Conservation (phyloP, 257 asterid genomes). For the Haberlea rhodopensis region DNA sequence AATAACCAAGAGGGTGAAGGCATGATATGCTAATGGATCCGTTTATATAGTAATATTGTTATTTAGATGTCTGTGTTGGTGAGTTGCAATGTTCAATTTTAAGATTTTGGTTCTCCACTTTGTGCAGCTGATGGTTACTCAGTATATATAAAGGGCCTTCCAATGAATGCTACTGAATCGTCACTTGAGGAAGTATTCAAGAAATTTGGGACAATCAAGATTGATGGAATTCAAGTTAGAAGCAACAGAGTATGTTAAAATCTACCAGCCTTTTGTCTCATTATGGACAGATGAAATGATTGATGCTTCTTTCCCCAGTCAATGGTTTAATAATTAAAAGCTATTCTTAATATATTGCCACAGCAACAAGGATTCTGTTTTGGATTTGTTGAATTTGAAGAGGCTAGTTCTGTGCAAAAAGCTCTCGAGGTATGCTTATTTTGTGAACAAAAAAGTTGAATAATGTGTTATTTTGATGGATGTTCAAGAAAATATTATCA, state of each 20-base stretch:
- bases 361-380: slow-evolving; percentile 62
- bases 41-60: not conserved
- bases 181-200: slow-evolving; percentile 71
- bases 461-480: not conserved
- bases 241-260: slow-evolving; percentile 64
- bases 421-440: slow-evolving; percentile 63
- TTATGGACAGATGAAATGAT: slow-evolving; percentile 11
- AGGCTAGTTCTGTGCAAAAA: slow-evolving; percentile 56
- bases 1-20: slow-evolving; percentile 82
- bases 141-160: slow-evolving; percentile 80
- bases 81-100: too few relatives aligned
- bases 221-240: slow-evolving; percentile 85
- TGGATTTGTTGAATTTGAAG: slow-evolving; percentile 85
- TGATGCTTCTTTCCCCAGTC: slow-evolving; percentile 12
- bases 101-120: slow-evolving; percentile 21
- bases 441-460: not conserved
- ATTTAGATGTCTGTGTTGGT: too few relatives aligned
- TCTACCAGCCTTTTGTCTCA: not conserved
- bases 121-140: slow-evolving; percentile 83
- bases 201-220: slow-evolving; percentile 77
- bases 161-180: slow-evolving; percentile 61
- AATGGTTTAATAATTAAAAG: slow-evolving; percentile 13
- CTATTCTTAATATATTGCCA: slow-evolving; percentile 21
- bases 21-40: slow-evolving; percentile 20
- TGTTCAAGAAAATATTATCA: too few relatives aligned